Percentiles rank a stretch among this genome's conserved stretches.
Evolutionary conservation across 2,329 filamentous ascomycete genomes (phyloP).

Genomic region (Monilinia aucupariae): DNA sequence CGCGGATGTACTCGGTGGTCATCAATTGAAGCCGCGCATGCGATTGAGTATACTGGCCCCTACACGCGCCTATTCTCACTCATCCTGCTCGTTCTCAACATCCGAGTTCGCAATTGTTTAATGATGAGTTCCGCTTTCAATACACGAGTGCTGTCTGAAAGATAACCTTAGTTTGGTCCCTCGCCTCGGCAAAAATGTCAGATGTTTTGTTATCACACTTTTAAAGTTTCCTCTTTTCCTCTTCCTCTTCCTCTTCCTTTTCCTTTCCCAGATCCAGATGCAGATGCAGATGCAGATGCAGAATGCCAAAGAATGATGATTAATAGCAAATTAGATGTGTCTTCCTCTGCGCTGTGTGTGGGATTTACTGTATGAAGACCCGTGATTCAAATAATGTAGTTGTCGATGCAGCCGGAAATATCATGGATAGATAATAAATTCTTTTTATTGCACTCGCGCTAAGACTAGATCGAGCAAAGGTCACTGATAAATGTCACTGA

Average conservation of each 20-base stretch:
- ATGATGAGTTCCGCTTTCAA: background rate
- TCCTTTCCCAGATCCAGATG: too few species aligned
- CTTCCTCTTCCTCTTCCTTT: too few species aligned
- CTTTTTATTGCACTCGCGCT: too few species aligned
- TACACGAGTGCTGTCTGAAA: too few species aligned
- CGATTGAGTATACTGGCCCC: background rate
- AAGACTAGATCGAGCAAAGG: too few species aligned
- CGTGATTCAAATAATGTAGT: conserved; percentile 1
- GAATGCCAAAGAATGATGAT: background rate
- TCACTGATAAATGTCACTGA: too few species aligned
- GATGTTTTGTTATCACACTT: conserved; percentile 6
- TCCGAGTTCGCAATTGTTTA: conserved; percentile 8
- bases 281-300: too few species aligned
- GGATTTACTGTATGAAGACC: background rate
- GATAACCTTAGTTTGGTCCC: conserved; percentile 4
- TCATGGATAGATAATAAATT: too few species aligned
- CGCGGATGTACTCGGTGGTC: background rate
- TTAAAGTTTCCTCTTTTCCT: background rate
- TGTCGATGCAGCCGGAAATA: too few species aligned
- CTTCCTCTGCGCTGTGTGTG: conserved; percentile 5
- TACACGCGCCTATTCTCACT: conserved; percentile 1
- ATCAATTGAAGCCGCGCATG: conserved; percentile 4
- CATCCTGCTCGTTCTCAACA: conserved; percentile 10
- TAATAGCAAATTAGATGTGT: conserved; percentile 4
- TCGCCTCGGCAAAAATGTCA: conserved; percentile 1